Conservation (phyloP, 331 rosid genomes). For the Quercus phellos region DNA sequence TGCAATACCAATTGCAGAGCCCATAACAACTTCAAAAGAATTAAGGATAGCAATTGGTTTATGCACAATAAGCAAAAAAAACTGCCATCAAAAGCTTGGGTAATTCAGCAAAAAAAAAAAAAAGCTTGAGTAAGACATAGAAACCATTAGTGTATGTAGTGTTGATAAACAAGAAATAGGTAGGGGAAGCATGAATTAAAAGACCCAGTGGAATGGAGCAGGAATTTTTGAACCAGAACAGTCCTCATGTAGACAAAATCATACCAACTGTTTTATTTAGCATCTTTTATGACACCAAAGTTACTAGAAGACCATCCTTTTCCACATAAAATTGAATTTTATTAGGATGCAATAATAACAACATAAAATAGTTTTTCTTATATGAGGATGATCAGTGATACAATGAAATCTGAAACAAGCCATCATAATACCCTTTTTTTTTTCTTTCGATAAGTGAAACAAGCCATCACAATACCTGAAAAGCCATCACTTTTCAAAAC, state of each 20-base stretch:
- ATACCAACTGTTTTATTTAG: background rate
- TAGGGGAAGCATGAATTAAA: background rate
- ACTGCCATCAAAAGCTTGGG: background rate
- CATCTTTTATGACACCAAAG: background rate
- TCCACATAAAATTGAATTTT: background rate
- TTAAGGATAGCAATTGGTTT: slow-evolving; percentile 35
- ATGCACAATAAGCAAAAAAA: background rate
- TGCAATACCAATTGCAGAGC: slow-evolving; percentile 66
- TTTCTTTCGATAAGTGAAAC: background rate
- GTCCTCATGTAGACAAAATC: background rate
- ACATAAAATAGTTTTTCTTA: background rate
- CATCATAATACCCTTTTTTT: background rate
- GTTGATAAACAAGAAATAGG: background rate
- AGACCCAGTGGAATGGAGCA: background rate
- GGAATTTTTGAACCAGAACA: background rate
- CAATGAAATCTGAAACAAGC: background rate
- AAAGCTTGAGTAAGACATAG: background rate
- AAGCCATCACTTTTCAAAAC: background rate
- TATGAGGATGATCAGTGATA: background rate
- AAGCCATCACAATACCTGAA: background rate
- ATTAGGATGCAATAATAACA: background rate
- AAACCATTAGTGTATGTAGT: background rate
- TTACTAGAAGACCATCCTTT: background rate
- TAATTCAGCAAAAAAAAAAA: too few relatives aligned
- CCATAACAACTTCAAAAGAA: slow-evolving; percentile 58